Conservation (phyloP, 2,329 filamentous ascomycete genomes). For the Pseudogymnoascus sp. region DNA sequence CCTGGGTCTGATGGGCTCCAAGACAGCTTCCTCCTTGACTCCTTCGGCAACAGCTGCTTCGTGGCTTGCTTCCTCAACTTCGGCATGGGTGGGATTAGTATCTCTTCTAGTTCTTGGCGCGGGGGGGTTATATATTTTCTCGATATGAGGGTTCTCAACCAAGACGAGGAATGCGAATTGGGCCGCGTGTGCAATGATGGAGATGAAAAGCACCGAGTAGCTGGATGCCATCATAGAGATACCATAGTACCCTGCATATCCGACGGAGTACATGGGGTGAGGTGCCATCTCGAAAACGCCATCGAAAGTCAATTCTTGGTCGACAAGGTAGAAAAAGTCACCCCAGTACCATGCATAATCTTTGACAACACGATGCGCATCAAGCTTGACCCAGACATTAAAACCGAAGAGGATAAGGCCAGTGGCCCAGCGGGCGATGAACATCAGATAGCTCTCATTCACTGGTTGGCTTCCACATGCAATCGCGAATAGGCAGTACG, state of each 20-base stretch:
- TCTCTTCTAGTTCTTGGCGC: conserved; percentile 53
- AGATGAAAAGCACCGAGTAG: conserved; percentile 96
- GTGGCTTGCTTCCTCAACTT: conserved; percentile 31
- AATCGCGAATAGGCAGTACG: conserved; percentile 92
- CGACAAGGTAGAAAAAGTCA: conserved; percentile 97
- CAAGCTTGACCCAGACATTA: conserved; percentile 97
- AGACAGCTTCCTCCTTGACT: conserved; percentile 18
- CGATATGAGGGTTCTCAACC: conserved; percentile 96
- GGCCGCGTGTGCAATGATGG: conserved; percentile 85
- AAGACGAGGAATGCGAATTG: conserved; percentile 88
- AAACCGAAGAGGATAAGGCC: conserved; percentile 79
- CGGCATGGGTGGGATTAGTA: conserved; percentile 23
- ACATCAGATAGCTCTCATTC: conserved; percentile 63
- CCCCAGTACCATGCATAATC: conserved; percentile 99
- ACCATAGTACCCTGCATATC: conserved; percentile 95
- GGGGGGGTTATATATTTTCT: conserved; percentile 92
- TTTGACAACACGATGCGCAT: conserved; percentile 95
- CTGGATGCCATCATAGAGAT: conserved; percentile 98
- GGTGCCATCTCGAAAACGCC: conserved; percentile 99
- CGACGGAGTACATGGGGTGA: conserved; percentile 98
- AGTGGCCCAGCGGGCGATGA: conserved; percentile 66
- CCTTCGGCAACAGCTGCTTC: conserved; percentile 30
- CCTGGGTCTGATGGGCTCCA: conserved; percentile 18
- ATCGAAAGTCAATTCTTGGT: conserved; percentile 96
- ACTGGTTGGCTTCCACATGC: conserved; percentile 72